phyloP scores from a whole-genome alignment of 169 alveolate species.

The Plasmodium vinckei region DNA sequence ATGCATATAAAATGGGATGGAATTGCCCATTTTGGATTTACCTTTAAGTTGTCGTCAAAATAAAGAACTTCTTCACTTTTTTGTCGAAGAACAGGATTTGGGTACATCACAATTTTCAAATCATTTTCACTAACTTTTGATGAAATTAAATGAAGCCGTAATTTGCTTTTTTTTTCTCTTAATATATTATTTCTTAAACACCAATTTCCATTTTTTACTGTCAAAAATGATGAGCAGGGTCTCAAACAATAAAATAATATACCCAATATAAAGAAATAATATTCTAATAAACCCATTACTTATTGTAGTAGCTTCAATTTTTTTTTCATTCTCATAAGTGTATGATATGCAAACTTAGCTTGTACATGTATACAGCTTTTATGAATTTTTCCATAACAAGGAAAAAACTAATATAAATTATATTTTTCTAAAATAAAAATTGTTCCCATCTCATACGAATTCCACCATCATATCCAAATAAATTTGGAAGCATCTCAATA shows the following conservation, averaged over 20 bases:
- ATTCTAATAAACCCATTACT: slow-evolving; percentile 15
- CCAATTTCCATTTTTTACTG: not conserved
- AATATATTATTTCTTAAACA: slow-evolving; percentile 5
- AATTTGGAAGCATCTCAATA: no score
- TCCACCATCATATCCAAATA: no score
- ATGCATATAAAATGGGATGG: not conserved
- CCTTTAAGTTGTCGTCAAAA: slow-evolving; percentile 59
- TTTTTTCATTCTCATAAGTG: no score
- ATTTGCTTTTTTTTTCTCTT: slow-evolving; percentile 8
- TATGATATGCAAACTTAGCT: no score
- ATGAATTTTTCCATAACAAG: no score
- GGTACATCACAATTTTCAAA: slow-evolving; percentile 25
- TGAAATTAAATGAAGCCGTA: not conserved
- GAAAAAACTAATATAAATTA: no score
- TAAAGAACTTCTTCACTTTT: slow-evolving; percentile 28
- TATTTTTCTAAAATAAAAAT: no score
- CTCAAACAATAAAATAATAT: not conserved
- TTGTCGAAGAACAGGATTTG: slow-evolving; percentile 41
- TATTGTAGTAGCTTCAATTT: no score
- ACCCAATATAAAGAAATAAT: not conserved
- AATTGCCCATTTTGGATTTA: not conserved
- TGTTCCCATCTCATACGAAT: no score
- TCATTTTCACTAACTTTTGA: slow-evolving; percentile 21
- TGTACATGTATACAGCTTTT: no score
- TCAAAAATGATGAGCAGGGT: slow-evolving; percentile 16